Evolutionary conservation across 106 monocot species (phyloP), one percentile per base, ranked within the genome.

Genomic region (Ottelia alismoides): DNA sequence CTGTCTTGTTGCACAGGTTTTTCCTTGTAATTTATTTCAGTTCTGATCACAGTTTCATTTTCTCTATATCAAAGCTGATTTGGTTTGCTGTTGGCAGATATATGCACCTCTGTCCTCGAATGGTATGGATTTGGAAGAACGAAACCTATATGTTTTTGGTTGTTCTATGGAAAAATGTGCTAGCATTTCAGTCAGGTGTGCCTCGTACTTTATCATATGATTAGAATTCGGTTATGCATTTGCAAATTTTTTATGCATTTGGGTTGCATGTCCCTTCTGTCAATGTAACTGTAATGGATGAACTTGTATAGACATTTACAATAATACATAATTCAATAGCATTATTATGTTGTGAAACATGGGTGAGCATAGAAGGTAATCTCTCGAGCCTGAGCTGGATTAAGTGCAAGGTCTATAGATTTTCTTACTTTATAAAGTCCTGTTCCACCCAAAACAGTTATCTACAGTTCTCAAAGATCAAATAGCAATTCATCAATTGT

Each of bases 1-100:
- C 12, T 78, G 70, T 62, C 76, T 92, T 31, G 59, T 85, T 28
- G 63, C 78, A 31, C 92, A 92, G 82, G 92, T 61, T 10, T 24
- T 14, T n/a, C n/a, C 17, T 47, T 48, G 22, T 52, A 17, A 30
- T 31, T 51, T 22, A 22, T 20, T 19, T 63, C 2, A 48, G 23
- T 25, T 61, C 17, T 63, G 63, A 0, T 27, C 14, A 2, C 1
- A 9, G 47, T n/a, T 32, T 19, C 18, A 11, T 65, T 31, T 19
- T 53, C 25, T 55, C 11, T 11, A 3, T 19, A 5, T 25, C 26
- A n/a, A n/a, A n/a, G n/a, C n/a, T n/a, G n/a, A n/a, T n/a, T n/a
- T n/a, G n/a, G n/a, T n/a, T 52, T 28, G 35, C n/a, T 18, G 47
- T 43, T 16, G 25, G 18, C 35, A 92, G 92, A 66, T 92, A 25